Evolutionary conservation across 768 basidiomycete genomes (phyloP).

Genomic region (Pleurotus citrinopileatus): DNA sequence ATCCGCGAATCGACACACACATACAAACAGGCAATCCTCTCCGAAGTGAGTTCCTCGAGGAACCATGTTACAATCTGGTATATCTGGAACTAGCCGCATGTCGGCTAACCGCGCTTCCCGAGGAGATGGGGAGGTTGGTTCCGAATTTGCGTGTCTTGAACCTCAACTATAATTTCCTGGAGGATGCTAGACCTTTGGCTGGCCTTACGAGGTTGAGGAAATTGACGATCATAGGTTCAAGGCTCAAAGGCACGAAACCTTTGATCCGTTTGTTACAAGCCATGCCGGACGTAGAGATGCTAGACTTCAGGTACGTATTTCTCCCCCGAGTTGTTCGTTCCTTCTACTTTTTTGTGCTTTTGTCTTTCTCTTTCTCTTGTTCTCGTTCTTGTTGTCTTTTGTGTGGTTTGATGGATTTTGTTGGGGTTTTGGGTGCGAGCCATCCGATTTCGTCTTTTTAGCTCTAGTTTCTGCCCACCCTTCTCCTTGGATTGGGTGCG

Average conservation of each 20-base stretch:
- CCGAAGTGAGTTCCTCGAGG: conserved; percentile 54
- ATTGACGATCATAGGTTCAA: conserved; percentile 82
- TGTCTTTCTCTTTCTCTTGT: conserved; percentile 10
- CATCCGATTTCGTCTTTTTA: no score
- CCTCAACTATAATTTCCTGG: conserved; percentile 95
- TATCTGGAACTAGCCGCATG: conserved; percentile 93
- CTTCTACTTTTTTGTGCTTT: conserved; percentile 10
- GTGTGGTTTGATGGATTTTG: not conserved
- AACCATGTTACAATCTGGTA: conserved; percentile 83
- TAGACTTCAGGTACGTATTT: conserved; percentile 74
- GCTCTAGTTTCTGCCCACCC: no score
- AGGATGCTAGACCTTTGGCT: conserved; percentile 62
- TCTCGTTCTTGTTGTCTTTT: not conserved
- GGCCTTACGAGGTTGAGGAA: conserved; percentile 77
- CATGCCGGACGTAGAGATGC: conserved; percentile 80
- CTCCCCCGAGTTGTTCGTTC: conserved; percentile 7
- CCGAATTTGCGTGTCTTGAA: conserved; percentile 92
- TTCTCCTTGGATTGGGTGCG: no score
- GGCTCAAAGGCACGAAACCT: conserved; percentile 71
- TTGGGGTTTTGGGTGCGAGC: not conserved
- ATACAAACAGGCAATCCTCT: conserved; percentile 66
- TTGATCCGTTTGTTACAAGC: conserved; percentile 69
- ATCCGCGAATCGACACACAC: not conserved
- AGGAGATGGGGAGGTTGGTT: conserved; percentile 54
- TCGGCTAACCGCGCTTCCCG: conserved; percentile 73